A percentile compares a stretch with the other conserved stretches of the same genome.
Evolutionary conservation across 2,329 filamentous ascomycete species (phyloP).

Genomic region (Aureobasidium zeae): DNA sequence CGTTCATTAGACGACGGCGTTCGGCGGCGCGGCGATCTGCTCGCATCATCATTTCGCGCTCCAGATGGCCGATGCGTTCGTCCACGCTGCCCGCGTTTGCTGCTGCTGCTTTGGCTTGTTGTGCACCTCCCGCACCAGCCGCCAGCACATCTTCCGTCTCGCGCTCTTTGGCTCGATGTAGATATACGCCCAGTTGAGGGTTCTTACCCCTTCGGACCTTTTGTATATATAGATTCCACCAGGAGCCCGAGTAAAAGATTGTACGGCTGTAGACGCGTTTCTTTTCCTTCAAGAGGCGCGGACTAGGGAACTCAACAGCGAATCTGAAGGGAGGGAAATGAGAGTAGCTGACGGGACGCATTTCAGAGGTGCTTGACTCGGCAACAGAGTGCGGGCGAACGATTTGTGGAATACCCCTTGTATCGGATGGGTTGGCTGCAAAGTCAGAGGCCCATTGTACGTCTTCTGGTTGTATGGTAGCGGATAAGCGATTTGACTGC

Average conservation of each 20-base stretch:
- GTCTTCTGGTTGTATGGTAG: conserved; percentile 45
- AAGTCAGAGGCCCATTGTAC: conserved; percentile 49
- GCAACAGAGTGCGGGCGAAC: conserved; percentile 15
- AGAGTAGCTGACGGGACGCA: conserved; percentile 39
- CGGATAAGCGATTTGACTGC: conserved; percentile 40
- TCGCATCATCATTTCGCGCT: conserved; percentile 43
- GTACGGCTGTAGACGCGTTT: conserved; percentile 51
- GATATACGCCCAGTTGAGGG: conserved; percentile 50
- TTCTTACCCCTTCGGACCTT: conserved; percentile 47
- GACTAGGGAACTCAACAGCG: conserved; percentile 49
- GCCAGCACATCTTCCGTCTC: conserved; percentile 39
- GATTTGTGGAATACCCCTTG: conserved; percentile 16
- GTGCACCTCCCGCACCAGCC: too few species aligned
- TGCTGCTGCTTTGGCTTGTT: too few species aligned
- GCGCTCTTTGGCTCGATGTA: conserved; percentile 49
- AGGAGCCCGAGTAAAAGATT: conserved; percentile 49
- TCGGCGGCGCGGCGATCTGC: conserved; percentile 24
- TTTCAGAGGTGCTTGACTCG: conserved; percentile 22
- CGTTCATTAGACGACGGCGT: conserved; percentile 21
- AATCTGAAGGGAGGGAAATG: conserved; percentile 51
- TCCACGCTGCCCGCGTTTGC: conserved; percentile 38
- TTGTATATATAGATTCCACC: conserved; percentile 56
- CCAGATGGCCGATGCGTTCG: conserved; percentile 45
- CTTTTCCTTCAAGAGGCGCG: conserved; percentile 48
- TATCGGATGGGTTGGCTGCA: conserved; percentile 37